These are phyloP conservation scores for Papiliotrema laurentii DNA, from an alignment of 1,284 basidiomycete genomes.

Conservation along the genomic window DNA sequence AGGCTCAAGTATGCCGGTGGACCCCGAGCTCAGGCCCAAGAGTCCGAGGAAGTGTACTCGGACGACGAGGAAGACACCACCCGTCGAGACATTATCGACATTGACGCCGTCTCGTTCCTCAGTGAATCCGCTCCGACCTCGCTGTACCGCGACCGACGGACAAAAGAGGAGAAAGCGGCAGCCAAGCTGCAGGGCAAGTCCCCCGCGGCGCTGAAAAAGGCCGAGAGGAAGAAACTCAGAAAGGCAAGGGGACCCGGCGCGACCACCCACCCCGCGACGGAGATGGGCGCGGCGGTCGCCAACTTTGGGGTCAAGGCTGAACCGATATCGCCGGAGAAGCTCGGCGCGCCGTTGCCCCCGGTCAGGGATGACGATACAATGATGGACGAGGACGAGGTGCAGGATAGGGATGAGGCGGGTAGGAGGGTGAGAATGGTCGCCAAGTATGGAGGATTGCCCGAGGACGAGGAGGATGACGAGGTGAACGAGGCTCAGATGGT, in stretches of 20 bases:
- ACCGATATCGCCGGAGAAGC: conserved; percentile 35
- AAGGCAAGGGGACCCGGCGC: background rate
- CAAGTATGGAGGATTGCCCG: conserved; percentile 42
- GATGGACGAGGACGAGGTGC: conserved; percentile 32
- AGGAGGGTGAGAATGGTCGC: conserved; percentile 25
- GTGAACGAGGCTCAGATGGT: conserved; percentile 65
- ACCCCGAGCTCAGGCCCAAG: too few species aligned
- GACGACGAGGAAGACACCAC: conserved; percentile 82
- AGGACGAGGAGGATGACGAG: conserved; percentile 45
- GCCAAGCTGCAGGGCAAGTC: conserved; percentile 10
- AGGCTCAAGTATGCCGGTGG: too few species aligned
- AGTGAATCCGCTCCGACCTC: conserved; percentile 87
- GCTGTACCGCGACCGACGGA: conserved; percentile 53
- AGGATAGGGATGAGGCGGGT: conserved; percentile 39
- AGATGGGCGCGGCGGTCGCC: conserved; percentile 5
- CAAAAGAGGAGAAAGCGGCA: conserved; percentile 36
- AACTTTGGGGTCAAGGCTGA: conserved; percentile 34
- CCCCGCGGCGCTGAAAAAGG: background rate
- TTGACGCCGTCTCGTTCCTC: conserved; percentile 72
- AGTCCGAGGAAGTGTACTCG: conserved; percentile 62
- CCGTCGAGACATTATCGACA: conserved; percentile 59
- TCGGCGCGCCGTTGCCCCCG: conserved; percentile 1
- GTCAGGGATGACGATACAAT: conserved; percentile 34
- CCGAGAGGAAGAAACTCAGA: background rate
- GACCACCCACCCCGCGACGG: background rate